phyloP scores from a whole-genome alignment of 2,329 filamentous ascomycete species.

The Leptographium wingfieldii region DNA sequence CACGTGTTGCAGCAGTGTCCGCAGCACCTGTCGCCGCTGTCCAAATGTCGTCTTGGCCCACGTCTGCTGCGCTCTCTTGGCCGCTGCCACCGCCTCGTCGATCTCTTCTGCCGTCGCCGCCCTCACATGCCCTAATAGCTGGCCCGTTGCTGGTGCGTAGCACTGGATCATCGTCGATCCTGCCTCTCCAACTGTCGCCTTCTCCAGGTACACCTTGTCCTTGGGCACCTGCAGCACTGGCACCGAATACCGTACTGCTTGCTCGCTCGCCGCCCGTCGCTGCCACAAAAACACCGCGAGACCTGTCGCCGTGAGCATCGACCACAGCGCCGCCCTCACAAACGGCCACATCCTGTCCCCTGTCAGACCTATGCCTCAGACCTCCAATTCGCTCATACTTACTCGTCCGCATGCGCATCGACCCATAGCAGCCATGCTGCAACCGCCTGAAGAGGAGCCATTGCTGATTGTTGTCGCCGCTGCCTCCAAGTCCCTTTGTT shows the following conservation, averaged over 20 bases:
- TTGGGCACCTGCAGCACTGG: slow-evolving; percentile 48
- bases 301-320: slow-evolving; percentile 1
- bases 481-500: not conserved
- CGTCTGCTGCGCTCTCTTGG: slow-evolving; percentile 58
- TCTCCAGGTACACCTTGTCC: slow-evolving; percentile 30
- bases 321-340: slow-evolving; percentile 5
- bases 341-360: not conserved
- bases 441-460: slow-evolving; percentile 1
- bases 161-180: slow-evolving; percentile 63
- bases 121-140: slow-evolving; percentile 66
- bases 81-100: slow-evolving; percentile 63
- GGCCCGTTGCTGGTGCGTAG: slow-evolving; percentile 81
- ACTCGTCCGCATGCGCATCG: not conserved
- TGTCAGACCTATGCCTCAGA: not conserved
- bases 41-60: slow-evolving; percentile 72
- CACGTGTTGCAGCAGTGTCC: slow-evolving; percentile 68
- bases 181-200: slow-evolving; percentile 39
- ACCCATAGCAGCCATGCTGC: slow-evolving; percentile 1
- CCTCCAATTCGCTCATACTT: not conserved
- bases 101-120: slow-evolving; percentile 66
- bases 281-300: slow-evolving; percentile 13
- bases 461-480: not conserved
- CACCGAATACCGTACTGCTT: slow-evolving; percentile 45
- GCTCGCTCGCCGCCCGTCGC: slow-evolving; percentile 16
- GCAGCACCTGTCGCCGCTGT: slow-evolving; percentile 66